Base-by-base conservation (phyloP, 192 early-diverging fungal genomes). In the Linnemannia elongata region DNA sequence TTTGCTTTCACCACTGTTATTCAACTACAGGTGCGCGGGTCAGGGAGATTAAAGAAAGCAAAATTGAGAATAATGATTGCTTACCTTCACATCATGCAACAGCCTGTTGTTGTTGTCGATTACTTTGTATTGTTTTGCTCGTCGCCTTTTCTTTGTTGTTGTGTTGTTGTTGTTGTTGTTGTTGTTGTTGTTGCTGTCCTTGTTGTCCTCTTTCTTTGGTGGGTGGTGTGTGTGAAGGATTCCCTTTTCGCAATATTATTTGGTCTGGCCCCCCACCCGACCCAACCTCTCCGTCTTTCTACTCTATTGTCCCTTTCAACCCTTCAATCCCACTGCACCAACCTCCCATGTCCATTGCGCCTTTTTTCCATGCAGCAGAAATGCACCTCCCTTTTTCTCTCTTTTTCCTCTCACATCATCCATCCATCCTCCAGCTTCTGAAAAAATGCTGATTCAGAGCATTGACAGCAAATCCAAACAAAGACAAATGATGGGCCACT, bases 401-500 rank as follows among this genome's bases (percentile, higher is more conserved):
- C n/a, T 12, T 12, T 66, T 33, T 24, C 4, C 9, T 27, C 35
- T 33, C 60, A 12, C 60, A 33, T 22, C n/a, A 9, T 22, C 10
- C n/a, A 63, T 63, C 13, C 27, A 33, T 66, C 3, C 30, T 13
- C 12, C 27, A 27, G 27, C 60, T 30, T 63, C 60, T 33, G 27
- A 12, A 63, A 63, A 30, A 30, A 30, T 0, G 60, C 24, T 13
- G n/a, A 6, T 8, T 47, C 10, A 8, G 57, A 60, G 57, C 57
- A 60, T 63, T 66, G 60, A 66, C 27, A 66, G 47, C 44, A 45
- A 74, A 66, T 63, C 8, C n/a, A 66, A 39, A 45, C 39, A 71
- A 8, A 39, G 38, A 39, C 9, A 49, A 41, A 47, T 0, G 36
- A 13, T 33, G 30, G 27, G 27, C 60, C 60, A 66, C 30, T 66